Conservation (phyloP, 2,329 filamentous ascomycete genomes). For the Septoria petroselini region DNA sequence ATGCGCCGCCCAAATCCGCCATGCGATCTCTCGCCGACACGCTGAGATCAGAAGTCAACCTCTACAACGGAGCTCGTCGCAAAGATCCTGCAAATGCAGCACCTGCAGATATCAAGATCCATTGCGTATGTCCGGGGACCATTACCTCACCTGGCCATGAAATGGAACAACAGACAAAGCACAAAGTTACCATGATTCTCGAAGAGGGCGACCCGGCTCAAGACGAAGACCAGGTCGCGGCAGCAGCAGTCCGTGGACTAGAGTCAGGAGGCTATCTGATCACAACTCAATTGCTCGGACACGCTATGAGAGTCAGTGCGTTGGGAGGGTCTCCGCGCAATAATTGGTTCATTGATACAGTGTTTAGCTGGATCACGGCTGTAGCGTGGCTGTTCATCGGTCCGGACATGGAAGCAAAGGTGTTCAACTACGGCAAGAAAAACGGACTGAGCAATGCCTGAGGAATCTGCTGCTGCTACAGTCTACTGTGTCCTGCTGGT, state of each 20-base stretch:
- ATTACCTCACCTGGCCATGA: slow-evolving; percentile 75
- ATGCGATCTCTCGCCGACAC: slow-evolving; percentile 79
- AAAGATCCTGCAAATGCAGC: slow-evolving; percentile 42
- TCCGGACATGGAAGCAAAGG: slow-evolving; percentile 56
- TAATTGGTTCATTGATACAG: slow-evolving; percentile 52
- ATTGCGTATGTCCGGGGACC: slow-evolving; percentile 78
- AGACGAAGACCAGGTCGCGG: slow-evolving; percentile 73
- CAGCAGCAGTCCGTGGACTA: slow-evolving; percentile 65
- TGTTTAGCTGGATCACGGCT: slow-evolving; percentile 53
- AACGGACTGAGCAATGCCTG: slow-evolving; percentile 42
- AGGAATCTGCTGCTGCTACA: no score
- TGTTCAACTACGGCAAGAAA: slow-evolving; percentile 57
- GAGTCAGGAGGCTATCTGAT: slow-evolving; percentile 79
- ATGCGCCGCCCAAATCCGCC: slow-evolving; percentile 81
- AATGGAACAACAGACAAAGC: slow-evolving; percentile 75
- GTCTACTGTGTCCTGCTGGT: neutral
- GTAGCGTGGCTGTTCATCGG: slow-evolving; percentile 57
- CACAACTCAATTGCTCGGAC: slow-evolving; percentile 69
- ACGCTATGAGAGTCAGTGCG: slow-evolving; percentile 63
- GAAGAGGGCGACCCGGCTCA: slow-evolving; percentile 81
- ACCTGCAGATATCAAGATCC: slow-evolving; percentile 69
- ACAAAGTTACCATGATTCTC: slow-evolving; percentile 70
- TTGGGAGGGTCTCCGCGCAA: slow-evolving; percentile 55
- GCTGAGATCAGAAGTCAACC: slow-evolving; percentile 74
- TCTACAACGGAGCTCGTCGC: slow-evolving; percentile 68